Base-by-base conservation (phyloP, 371 early-diverging fungal species). In the Syncephalastrum monosporum region DNA sequence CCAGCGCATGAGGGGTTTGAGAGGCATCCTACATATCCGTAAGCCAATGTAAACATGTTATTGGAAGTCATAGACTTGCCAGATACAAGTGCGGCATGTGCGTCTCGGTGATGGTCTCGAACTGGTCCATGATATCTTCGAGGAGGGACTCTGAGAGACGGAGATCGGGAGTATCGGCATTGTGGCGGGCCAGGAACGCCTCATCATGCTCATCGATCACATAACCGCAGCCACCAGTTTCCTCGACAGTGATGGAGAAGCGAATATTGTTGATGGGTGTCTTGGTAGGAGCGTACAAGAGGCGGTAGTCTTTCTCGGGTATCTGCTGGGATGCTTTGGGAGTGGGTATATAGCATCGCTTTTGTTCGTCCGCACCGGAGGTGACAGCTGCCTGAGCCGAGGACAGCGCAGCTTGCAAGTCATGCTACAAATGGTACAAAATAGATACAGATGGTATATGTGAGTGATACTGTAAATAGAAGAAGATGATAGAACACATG, bases 381-480 rank as follows among this genome's bases (percentile, higher is more conserved):
- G 81, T 73, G 12, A 83, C 84, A 0, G 91, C 90, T 12, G 91
- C 87, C 50, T 89, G 82, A 15, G 84, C 79, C 5, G 90, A 85
- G 19, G 90, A 85, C 56, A 97, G 88, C 54, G 93, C 97, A n/a
- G 91, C 94, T 83, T 95, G 95, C 58, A 98, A 75, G 69, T 97
- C 97, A 67, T 95, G 93, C 82, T 98, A 94, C 19, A 42, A 50
- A 46, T 55, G 12, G 38, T 33, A 33, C 8, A 33, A 1, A 10
- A 12, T 8, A 33, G 38, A 33, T 33, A 33, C 38, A 12, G 10
- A 33, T 33, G 38, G 38, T 33, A 10, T 10, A 33, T 33, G 38
- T 33, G 38, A 33, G 38, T 33, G 38, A 33, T 12, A 21, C 21
- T 21, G 21, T 21, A 33, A 33, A 33, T 33, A 33, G 38, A 33